phyloP scores from a whole-genome alignment of 495 filamentous ascomycete species.

The Ramalina intermedia region DNA sequence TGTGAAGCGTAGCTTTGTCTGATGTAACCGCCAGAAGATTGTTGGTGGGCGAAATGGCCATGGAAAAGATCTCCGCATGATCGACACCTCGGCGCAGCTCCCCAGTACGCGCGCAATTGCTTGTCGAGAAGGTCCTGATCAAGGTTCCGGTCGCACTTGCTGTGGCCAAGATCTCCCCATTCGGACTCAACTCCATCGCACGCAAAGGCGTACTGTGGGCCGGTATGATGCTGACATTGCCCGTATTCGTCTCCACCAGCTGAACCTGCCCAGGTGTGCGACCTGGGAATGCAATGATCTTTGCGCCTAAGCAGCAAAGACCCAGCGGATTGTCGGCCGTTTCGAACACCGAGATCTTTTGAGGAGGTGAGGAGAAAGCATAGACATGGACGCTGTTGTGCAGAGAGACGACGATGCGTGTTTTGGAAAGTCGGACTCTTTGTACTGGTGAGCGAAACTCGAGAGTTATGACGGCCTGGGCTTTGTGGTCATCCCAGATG shows the following conservation, averaged over 20 bases:
- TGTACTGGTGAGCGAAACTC: constrained; percentile 64
- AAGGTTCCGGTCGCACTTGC: constrained; percentile 87
- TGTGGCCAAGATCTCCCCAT: constrained; percentile 74
- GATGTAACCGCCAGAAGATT: constrained; percentile 80
- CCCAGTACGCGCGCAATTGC: constrained; percentile 59
- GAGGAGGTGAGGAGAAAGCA: constrained; percentile 62
- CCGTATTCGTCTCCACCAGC: constrained; percentile 63
- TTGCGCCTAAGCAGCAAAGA: constrained; percentile 60
- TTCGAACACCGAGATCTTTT: constrained; percentile 61
- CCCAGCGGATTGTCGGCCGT: constrained; percentile 80
- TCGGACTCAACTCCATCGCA: constrained; percentile 64
- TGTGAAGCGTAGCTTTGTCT: constrained; percentile 87
- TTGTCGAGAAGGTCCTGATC: constrained; percentile 66
- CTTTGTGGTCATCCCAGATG: constrained; percentile 82
- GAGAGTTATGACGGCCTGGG: constrained; percentile 56
- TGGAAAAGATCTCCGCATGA: constrained; percentile 69
- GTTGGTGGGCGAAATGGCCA: constrained; percentile 72
- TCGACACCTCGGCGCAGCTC: constrained; percentile 85
- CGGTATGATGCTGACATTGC: constrained; percentile 86
- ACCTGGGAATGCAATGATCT: constrained; percentile 67
- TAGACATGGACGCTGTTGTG: constrained; percentile 74
- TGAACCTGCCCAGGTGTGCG: constrained; percentile 82
- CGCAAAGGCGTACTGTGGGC: constrained; percentile 69
- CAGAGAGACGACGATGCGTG: constrained; percentile 67
- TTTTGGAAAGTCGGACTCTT: constrained; percentile 61